These are phyloP conservation scores for Globisporangium canariense DNA, from an alignment of 352 stramenopile genomes.

Conservation along the genomic window DNA sequence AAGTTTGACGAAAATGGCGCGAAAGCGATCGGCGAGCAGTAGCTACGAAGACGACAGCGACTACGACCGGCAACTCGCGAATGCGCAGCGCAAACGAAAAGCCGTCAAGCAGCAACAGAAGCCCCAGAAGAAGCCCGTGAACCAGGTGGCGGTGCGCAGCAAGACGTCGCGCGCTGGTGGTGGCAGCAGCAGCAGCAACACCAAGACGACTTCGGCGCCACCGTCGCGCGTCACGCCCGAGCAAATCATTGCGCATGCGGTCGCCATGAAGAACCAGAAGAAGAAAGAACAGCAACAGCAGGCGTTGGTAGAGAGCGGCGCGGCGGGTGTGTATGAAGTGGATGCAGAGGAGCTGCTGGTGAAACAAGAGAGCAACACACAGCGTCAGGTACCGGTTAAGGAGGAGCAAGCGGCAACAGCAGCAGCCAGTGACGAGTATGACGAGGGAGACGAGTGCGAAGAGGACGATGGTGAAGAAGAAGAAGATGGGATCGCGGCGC, in stretches of 20 bases:
- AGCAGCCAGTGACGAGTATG: slow-evolving; percentile 21
- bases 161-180: not conserved
- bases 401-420: slow-evolving; percentile 13
- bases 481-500: slow-evolving; percentile 46
- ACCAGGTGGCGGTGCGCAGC: slow-evolving; percentile 3
- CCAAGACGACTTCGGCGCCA: not conserved
- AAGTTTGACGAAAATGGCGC: slow-evolving; percentile 36
- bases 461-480: slow-evolving; percentile 42
- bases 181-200: not conserved
- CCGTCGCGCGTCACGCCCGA: slow-evolving; percentile 16
- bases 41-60: slow-evolving; percentile 21
- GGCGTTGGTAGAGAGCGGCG: not conserved
- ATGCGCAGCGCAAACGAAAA: not conserved
- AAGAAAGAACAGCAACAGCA: slow-evolving; percentile 2
- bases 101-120: slow-evolving; percentile 2
- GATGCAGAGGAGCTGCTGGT: slow-evolving; percentile 16
- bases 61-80: slow-evolving; percentile 5
- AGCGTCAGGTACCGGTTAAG: not conserved
- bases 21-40: slow-evolving; percentile 37
- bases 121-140: not conserved
- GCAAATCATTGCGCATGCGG: slow-evolving; percentile 14
- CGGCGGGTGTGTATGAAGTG: not conserved
- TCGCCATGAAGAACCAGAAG: slow-evolving; percentile 2
- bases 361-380: slow-evolving; percentile 7
- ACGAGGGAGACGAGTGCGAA: slow-evolving; percentile 29